phyloP scores from a whole-genome alignment of 2,329 filamentous ascomycete species.

The Falciphora oryzae region DNA sequence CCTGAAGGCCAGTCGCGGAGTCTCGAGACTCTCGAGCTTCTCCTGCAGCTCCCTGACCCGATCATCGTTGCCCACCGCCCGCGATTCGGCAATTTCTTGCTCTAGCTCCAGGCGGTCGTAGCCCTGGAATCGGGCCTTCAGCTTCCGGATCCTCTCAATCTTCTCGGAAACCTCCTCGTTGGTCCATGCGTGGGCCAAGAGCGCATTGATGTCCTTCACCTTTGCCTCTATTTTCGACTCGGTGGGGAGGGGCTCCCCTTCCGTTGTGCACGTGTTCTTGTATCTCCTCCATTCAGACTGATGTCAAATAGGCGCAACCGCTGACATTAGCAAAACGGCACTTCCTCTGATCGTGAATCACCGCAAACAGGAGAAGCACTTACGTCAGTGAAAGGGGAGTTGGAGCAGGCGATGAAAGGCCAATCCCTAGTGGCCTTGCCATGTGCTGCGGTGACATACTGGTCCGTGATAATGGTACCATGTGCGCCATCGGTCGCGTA shows the following conservation, averaged over 20 bases:
- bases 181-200: slow-evolving; percentile 77
- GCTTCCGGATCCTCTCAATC: slow-evolving; percentile 59
- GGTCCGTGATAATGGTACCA: slow-evolving; percentile 79
- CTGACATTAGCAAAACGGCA: background rate
- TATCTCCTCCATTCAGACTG: slow-evolving; percentile 73
- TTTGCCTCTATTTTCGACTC: slow-evolving; percentile 64
- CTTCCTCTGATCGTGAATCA: background rate
- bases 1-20: slow-evolving; percentile 68
- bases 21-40: slow-evolving; percentile 57
- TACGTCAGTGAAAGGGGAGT: slow-evolving; percentile 78
- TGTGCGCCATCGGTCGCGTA: slow-evolving; percentile 75
- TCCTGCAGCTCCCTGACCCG: slow-evolving; percentile 49
- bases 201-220: slow-evolving; percentile 70
- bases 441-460: slow-evolving; percentile 76
- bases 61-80: slow-evolving; percentile 55
- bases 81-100: slow-evolving; percentile 61
- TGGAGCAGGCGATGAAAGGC: slow-evolving; percentile 87
- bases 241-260: slow-evolving; percentile 69
- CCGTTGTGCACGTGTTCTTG: slow-evolving; percentile 65
- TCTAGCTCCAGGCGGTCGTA: slow-evolving; percentile 63
- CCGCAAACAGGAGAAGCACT: slow-evolving; percentile 18
- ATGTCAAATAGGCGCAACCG: slow-evolving; percentile 31
- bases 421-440: slow-evolving; percentile 80
- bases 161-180: slow-evolving; percentile 77
- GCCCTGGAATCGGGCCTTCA: slow-evolving; percentile 52